A percentile compares a stretch with the other conserved stretches of the same genome.
Evolutionary conservation across 148 eudicot genomes (phyloP).

Genomic region (Diospyros lotus): DNA sequence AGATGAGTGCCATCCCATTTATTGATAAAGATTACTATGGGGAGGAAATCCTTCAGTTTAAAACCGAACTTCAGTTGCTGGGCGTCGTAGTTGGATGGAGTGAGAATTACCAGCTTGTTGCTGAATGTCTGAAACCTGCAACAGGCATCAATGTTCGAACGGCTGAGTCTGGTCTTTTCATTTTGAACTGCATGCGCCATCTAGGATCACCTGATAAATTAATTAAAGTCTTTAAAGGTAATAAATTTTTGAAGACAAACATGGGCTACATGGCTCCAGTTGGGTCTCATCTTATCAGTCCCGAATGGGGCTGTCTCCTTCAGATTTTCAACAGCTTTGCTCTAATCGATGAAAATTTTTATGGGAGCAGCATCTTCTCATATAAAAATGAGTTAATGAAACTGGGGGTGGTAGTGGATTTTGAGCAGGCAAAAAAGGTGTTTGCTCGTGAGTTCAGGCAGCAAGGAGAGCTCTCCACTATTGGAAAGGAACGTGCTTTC

Average conservation of each 20-base stretch:
- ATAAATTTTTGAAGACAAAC: conserved; percentile 44
- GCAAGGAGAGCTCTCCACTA: conserved; percentile 24
- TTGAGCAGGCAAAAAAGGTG: conserved; percentile 30
- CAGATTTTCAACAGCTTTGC: conserved; percentile 47
- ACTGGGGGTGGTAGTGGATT: conserved; percentile 46
- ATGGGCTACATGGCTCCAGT: conserved; percentile 37
- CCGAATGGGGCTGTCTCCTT: conserved; percentile 54
- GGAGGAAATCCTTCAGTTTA: conserved; percentile 20
- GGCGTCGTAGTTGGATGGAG: conserved; percentile 39
- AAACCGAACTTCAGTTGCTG: conserved; percentile 44
- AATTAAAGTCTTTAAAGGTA: conserved; percentile 26
- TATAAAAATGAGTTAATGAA: conserved; percentile 29
- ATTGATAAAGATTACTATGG: conserved; percentile 47
- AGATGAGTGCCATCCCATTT: conserved; percentile 45
- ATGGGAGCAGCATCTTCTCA: conserved; percentile 23
- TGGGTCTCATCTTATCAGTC: conserved; percentile 40
- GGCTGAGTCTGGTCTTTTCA: conserved; percentile 30
- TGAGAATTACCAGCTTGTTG: conserved; percentile 30
- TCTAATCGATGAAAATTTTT: conserved; percentile 37
- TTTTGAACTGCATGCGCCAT: conserved; percentile 35
- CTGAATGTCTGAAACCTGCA: conserved; percentile 36
- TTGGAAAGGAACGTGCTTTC: conserved; percentile 30
- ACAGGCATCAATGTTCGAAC: conserved; percentile 11
- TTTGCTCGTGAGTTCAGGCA: conserved; percentile 35
- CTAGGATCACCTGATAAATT: conserved; percentile 21